A percentile compares a stretch with the other conserved stretches of the same genome.
These are phyloP conservation scores for Metschnikowia cerradonensis DNA, from an alignment of 805 yeast species.

Conservation along the genomic window DNA sequence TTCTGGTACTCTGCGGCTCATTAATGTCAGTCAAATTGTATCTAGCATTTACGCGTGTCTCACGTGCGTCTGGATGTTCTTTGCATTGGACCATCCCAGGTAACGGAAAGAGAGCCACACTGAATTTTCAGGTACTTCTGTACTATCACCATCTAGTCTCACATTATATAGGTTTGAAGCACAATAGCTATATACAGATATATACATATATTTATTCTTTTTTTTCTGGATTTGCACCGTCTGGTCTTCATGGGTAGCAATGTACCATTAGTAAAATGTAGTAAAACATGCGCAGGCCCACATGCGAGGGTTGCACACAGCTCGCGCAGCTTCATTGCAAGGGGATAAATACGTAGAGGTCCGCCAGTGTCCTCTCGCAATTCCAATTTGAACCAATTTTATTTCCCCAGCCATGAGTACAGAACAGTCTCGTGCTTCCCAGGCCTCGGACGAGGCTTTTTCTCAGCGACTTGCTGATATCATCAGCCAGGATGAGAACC, in stretches of 20 bases:
- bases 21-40: too few relatives aligned
- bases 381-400: neutral
- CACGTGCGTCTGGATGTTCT: too few relatives aligned
- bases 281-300: neutral
- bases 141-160: too few relatives aligned
- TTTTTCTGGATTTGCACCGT: neutral
- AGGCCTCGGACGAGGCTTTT: neutral
- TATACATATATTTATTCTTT: too few relatives aligned
- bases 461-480: neutral
- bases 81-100: too few relatives aligned
- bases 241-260: neutral
- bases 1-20: too few relatives aligned
- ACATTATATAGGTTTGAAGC: too few relatives aligned
- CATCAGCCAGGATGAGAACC: neutral
- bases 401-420: neutral
- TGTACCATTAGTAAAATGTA: neutral
- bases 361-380: neutral
- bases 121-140: too few relatives aligned
- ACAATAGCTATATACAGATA: too few relatives aligned
- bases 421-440: neutral
- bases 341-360: neutral
- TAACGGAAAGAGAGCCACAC: too few relatives aligned
- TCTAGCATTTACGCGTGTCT: too few relatives aligned
- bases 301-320: neutral
- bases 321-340: neutral